These are phyloP conservation scores for Teunomyces pallodes DNA, from an alignment of 805 yeast species.

Conservation along the genomic window DNA sequence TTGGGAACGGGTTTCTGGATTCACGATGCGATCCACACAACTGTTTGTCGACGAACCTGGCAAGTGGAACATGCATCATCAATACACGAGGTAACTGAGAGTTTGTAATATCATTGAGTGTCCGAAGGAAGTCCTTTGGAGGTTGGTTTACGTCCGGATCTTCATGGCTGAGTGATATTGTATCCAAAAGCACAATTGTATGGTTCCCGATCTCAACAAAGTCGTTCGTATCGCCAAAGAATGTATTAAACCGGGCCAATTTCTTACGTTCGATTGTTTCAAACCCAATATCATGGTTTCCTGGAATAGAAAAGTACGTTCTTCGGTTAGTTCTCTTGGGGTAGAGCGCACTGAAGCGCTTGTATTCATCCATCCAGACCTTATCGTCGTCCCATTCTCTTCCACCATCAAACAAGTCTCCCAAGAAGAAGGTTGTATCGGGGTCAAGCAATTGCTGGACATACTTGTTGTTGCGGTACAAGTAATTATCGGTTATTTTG, in stretches of 20 bases:
- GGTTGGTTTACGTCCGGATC: constrained; percentile 44
- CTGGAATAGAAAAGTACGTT: constrained; percentile 54
- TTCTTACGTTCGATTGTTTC: constrained; percentile 65
- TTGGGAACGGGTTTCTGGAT: constrained; percentile 59
- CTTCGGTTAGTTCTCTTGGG: constrained; percentile 48
- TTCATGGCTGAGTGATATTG: constrained; percentile 72
- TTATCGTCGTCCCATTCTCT: constrained; percentile 70
- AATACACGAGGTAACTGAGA: constrained; percentile 58
- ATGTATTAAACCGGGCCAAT: constrained; percentile 59
- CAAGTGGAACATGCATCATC: constrained; percentile 86
- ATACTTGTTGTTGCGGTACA: constrained; percentile 68
- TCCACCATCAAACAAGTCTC: constrained; percentile 95
- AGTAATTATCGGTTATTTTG: constrained; percentile 70
- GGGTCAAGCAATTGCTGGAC: constrained; percentile 64
- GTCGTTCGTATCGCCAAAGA: constrained; percentile 71
- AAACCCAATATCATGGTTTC: constrained; percentile 96
- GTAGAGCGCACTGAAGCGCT: constrained; percentile 57
- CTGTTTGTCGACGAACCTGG: constrained; percentile 59
- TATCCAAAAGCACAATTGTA: constrained; percentile 70
- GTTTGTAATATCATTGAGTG: constrained; percentile 20
- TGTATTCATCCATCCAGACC: constrained; percentile 66
- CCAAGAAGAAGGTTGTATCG: constrained; percentile 73
- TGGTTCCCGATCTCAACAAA: constrained; percentile 63
- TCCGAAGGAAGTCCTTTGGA: constrained; percentile 52
- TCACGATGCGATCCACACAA: constrained; percentile 80